Base-by-base conservation (phyloP, 139 green algal genomes). In the Chlorella sorokiniana region DNA sequence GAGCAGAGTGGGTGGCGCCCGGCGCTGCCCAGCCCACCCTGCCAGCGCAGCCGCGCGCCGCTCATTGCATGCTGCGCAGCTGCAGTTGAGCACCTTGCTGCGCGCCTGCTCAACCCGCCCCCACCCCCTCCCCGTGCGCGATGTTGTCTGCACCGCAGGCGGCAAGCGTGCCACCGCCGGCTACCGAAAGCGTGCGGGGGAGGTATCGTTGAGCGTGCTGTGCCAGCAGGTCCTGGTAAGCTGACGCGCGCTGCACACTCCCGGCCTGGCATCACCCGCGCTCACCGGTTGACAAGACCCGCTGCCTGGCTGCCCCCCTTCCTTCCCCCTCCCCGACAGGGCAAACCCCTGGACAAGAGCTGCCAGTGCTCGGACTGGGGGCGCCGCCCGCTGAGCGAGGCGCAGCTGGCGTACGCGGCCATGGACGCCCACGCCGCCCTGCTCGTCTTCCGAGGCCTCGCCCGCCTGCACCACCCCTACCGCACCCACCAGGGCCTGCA, bases 401-500 rank as follows among this genome's bases (percentile, higher is more conserved):
- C 83, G 35, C 92, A 95, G 88, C 23, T 91, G 69, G 33, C 52
- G 38, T 95, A 95, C 61, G 92, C 92, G 16, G 91, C 90, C 0
- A 82, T 91, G 68, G 92, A 95, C 56, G 90, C 91, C 2, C 84
- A 88, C 29, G 70, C 33, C 3, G 67, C 82, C 1, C 68, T 86
- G 20, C 82, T 75, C 52, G 83, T 78, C 51, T 78, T 83, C 37
- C 51, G 78, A 20, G 78, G 78, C 64, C 38, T 83, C 45, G 63
- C 37, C 27, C 67, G 77, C 51, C 35, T 70, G 65, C 48, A 78
- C 48, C 78, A 74, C 64, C 63, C 65, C 10, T 83, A 70, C 29
- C 7, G n/a, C 20, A 74, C 65, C 3, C 52, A 38, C 27, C 48
- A 74, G 37, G 78, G 78, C 45, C 65, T 83, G 67, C 45, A 56